A percentile compares a stretch with the other conserved stretches of the same genome.
Conservation (phyloP, 1,284 basidiomycete genomes). For the Papiliotrema laurentii region DNA sequence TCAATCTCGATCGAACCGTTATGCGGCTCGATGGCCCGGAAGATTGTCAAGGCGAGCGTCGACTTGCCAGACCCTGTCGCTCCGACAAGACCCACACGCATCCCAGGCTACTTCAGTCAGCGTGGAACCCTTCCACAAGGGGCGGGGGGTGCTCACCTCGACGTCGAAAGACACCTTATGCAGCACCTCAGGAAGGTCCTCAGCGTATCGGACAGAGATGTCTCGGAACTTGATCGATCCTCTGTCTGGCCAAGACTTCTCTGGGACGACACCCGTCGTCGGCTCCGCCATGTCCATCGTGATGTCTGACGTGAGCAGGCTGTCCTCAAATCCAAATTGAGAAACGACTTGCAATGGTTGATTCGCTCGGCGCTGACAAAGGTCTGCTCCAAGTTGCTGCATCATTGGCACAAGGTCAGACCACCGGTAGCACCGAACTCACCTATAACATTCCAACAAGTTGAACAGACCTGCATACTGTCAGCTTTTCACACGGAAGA, state of each 20-base stretch:
- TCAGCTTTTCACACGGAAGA: background rate
- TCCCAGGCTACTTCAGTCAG: constrained; percentile 52
- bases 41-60: constrained; percentile 63
- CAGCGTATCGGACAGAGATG: constrained; percentile 63
- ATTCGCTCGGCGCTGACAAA: constrained; percentile 49
- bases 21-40: constrained; percentile 65
- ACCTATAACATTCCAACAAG: constrained; percentile 2
- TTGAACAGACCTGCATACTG: constrained; percentile 29
- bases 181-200: constrained; percentile 67
- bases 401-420: constrained; percentile 24
- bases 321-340: constrained; percentile 40
- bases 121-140: background rate
- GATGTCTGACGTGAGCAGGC: constrained; percentile 46
- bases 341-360: constrained; percentile 42
- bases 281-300: constrained; percentile 28
- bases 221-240: constrained; percentile 62
- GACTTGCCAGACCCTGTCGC: constrained; percentile 65
- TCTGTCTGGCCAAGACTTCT: constrained; percentile 61
- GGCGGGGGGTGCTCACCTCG: constrained; percentile 27
- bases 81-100: constrained; percentile 75
- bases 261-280: constrained; percentile 29
- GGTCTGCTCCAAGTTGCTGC: constrained; percentile 33
- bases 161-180: constrained; percentile 62
- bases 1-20: constrained; percentile 67
- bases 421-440: background rate